Percentiles rank a stretch among this genome's conserved stretches.
Evolutionary conservation across 148 eudicot species (phyloP).

Genomic region (Drosera capensis): DNA sequence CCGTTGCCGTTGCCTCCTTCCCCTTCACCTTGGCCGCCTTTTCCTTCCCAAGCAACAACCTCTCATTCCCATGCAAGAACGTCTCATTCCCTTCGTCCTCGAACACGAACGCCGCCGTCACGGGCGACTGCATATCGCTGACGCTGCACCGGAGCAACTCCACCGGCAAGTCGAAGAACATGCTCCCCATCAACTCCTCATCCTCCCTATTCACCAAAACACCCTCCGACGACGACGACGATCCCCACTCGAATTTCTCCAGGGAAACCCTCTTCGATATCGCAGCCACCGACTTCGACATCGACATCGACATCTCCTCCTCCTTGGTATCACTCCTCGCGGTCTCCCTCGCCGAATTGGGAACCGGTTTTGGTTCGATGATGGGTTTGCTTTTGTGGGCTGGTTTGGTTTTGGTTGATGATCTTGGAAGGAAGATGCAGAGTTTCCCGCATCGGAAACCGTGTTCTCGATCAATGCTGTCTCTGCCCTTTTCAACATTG

Average conservation of each 20-base stretch:
- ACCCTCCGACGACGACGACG: background rate
- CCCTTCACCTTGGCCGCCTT: too few species aligned
- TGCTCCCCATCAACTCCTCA: constrained; percentile 8
- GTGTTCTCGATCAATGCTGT: too few species aligned
- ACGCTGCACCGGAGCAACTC: constrained; percentile 53
- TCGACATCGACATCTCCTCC: background rate
- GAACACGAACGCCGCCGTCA: constrained; percentile 56
- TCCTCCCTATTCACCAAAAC: background rate
- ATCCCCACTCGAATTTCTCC: background rate
- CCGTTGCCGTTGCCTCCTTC: too few species aligned
- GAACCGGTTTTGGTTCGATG: too few species aligned
- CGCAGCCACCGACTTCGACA: background rate
- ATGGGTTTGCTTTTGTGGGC: too few species aligned
- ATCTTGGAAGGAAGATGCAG: background rate
- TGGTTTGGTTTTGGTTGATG: too few species aligned
- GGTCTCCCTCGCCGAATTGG: background rate
- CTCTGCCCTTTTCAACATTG: too few species aligned
- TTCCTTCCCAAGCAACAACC: too few species aligned
- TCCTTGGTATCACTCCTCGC: background rate
- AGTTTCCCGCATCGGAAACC: too few species aligned
- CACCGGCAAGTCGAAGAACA: constrained; percentile 68
- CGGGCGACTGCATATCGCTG: constrained; percentile 63
- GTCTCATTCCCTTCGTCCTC: constrained; percentile 40
- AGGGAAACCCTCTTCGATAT: background rate
- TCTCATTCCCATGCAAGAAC: too few species aligned